phyloP scores from a whole-genome alignment of 805 yeast species.

The Candida orba region DNA sequence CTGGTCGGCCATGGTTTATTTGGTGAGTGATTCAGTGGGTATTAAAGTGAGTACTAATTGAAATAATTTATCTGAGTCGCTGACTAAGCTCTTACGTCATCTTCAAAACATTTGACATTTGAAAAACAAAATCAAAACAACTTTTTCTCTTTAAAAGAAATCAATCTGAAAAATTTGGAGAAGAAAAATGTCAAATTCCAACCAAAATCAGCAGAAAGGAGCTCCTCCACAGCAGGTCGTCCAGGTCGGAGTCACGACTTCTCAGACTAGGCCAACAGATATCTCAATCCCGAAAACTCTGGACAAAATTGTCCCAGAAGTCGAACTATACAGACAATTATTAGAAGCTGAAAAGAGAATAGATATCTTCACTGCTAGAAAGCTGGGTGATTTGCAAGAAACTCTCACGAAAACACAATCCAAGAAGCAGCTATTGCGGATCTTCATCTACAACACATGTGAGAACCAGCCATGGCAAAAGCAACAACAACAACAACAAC shows the following conservation, averaged over 20 bases:
- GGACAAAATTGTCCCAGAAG: slow-evolving; percentile 51
- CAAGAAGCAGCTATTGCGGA: slow-evolving; percentile 59
- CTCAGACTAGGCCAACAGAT: slow-evolving; percentile 42
- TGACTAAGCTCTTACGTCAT: background rate
- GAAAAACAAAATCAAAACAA: background rate
- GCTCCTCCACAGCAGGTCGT: slow-evolving; percentile 13
- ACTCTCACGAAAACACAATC: slow-evolving; percentile 35
- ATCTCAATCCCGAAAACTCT: slow-evolving; percentile 41
- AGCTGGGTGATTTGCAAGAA: slow-evolving; percentile 81
- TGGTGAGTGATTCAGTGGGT: background rate
- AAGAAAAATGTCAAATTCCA: background rate
- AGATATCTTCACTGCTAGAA: slow-evolving; percentile 76
- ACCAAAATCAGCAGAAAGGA: slow-evolving; percentile 1
- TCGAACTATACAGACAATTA: slow-evolving; percentile 62
- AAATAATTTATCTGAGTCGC: background rate
- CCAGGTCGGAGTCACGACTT: slow-evolving; percentile 14
- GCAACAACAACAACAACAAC: slow-evolving; percentile 37
- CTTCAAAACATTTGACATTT: background rate
- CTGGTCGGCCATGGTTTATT: slow-evolving; percentile 6
- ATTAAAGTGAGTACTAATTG: too few relatives aligned
- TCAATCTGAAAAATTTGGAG: background rate
- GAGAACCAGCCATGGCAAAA: slow-evolving; percentile 95
- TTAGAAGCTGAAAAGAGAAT: slow-evolving; percentile 75
- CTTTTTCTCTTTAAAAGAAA: background rate
- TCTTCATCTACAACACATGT: slow-evolving; percentile 74